Base-by-base conservation (phyloP, 352 stramenopile species). In the Globisporangium cystogenes region DNA sequence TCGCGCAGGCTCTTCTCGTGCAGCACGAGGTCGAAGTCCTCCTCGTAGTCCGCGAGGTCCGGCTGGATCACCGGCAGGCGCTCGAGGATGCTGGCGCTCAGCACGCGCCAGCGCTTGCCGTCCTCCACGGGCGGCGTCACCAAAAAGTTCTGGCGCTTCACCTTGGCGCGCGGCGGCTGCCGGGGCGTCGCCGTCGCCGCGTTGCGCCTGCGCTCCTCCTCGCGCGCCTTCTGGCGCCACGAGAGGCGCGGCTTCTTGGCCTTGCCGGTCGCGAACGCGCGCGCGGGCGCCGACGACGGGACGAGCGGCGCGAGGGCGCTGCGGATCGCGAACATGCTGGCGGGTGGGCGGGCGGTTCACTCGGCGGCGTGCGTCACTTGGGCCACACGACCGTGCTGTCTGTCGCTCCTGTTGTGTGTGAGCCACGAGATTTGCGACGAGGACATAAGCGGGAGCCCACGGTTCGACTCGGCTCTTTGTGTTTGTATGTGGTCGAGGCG, bases 51-150 rank as follows among this genome's bases (percentile, higher is more conserved):
- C 58, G 79, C 67, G 12, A 78, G 53, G 57, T 93, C 83, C 18
- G 80, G 80, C 66, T 90, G 76, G 40, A 93, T 74, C 14, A 93
- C 57, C 0, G 83, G 80, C 46, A 90, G 53, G 29, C 83, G 80
- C 67, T 93, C 80, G 21, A 93, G 57, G 42, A 93, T 74, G 31
- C 68, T 71, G 6, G 83, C 83, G 42, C 74, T 90, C 37, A 91
- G 58, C 27, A 91, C 58, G 48, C 80, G 76, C 75, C 82, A 93
- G 67, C 81, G 87, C 62, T 93, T 91, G 57, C 80, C 83, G 37
- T 93, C 83, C 48, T 89, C 76, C 29, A 62, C 58, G 0, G 69
- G 55, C 14, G 76, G 64, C 23, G 68, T 60, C 29, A 85, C 48
- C 21, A 90, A 54, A 49, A 70, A 79, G 65, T 93, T 93, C 52